Conservation (phyloP, 2,329 filamentous ascomycete species). For the Cordyceps militaris region DNA sequence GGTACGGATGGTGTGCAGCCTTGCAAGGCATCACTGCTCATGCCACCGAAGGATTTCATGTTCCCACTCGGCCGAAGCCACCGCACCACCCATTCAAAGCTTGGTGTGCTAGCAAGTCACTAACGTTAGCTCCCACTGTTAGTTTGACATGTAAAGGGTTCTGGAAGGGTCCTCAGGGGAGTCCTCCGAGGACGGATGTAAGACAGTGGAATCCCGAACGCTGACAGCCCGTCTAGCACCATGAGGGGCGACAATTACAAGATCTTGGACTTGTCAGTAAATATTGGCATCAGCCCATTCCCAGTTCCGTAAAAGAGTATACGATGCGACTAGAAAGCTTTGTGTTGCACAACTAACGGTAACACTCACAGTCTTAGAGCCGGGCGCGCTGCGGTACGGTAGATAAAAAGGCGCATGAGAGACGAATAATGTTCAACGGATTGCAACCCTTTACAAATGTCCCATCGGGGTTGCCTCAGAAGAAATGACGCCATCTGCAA, state of each 20-base stretch:
- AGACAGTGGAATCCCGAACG: neutral
- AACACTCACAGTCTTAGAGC: neutral
- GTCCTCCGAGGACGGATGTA: neutral
- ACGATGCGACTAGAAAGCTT: neutral
- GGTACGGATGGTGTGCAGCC: neutral
- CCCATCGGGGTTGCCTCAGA: neutral
- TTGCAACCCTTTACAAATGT: too few species aligned
- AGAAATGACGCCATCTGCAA: neutral
- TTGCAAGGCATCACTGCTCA: neutral
- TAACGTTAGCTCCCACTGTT: too few species aligned
- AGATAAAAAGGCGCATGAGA: too few species aligned
- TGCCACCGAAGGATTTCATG: neutral
- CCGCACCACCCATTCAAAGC: neutral
- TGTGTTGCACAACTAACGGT: neutral
- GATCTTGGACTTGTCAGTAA: neutral
- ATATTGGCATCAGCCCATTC: too few species aligned
- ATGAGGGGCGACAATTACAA: too few species aligned
- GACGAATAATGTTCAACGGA: too few species aligned
- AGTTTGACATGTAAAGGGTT: neutral
- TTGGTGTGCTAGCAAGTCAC: neutral
- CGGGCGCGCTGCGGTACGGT: too few species aligned
- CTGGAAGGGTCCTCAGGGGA: neutral
- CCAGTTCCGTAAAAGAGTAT: neutral
- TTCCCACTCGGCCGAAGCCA: neutral
- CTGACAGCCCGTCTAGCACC: neutral